Conservation (phyloP, 176 grass and related monocot genomes). For the Zizania latifolia region DNA sequence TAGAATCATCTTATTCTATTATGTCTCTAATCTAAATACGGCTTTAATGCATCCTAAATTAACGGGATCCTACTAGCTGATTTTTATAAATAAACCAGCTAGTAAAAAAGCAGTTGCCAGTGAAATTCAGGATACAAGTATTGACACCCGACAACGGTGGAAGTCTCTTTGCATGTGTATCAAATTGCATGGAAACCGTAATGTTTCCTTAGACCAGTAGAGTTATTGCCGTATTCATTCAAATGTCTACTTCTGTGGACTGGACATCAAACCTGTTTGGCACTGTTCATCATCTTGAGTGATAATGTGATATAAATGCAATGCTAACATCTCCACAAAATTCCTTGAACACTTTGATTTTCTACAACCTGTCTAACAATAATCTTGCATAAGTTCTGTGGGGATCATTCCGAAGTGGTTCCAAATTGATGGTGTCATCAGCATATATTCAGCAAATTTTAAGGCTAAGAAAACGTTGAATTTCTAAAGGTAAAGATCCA, state of each 20-base stretch:
- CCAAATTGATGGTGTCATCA: constrained; percentile 15
- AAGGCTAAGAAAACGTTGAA: not conserved
- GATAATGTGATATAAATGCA: constrained; percentile 28
- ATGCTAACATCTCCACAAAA: constrained; percentile 6
- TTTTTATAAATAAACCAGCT: too few relatives aligned
- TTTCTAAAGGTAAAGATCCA: not conserved
- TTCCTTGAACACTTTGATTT: not conserved
- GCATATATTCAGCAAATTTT: constrained; percentile 37
- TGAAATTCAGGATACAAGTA: too few relatives aligned
- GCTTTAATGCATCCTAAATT: too few relatives aligned
- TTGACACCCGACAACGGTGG: too few relatives aligned
- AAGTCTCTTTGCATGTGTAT: too few relatives aligned
- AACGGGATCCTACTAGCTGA: too few relatives aligned
- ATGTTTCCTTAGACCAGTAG: not conserved
- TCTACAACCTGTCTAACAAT: too few relatives aligned
- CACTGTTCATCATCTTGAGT: constrained; percentile 29
- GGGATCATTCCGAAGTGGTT: not conserved
- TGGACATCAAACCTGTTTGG: constrained; percentile 12
- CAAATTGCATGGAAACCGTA: too few relatives aligned
- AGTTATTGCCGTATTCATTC: constrained; percentile 12
- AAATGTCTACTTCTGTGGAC: not conserved
- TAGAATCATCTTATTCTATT: too few relatives aligned
- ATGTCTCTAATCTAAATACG: too few relatives aligned
- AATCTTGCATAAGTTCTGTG: not conserved
- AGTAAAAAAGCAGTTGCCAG: too few relatives aligned